Evolutionary conservation across 108 stramenopile genomes (phyloP), one percentile per base, ranked within the genome.

Genomic region (Nitzschia palea): DNA sequence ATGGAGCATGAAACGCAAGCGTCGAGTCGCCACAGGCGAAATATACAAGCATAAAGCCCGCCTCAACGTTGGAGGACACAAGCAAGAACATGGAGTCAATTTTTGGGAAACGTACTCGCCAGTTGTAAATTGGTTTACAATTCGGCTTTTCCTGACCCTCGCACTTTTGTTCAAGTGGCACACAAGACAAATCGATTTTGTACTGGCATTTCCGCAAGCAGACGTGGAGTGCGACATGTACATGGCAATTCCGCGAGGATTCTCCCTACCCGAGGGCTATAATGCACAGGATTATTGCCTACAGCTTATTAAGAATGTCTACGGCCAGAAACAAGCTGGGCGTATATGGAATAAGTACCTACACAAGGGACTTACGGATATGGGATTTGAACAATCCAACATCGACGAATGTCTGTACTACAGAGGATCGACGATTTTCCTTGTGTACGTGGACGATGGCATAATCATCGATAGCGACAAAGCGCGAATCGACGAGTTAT

Each of bases 371-470:
- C 26, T 68, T 25, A 6, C 25, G 4, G 2, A 42, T 0, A 65
- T 70, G 3, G 74, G 69, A 18, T 80, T 80, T 63, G 48, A 15
- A 8, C 73, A 78, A 67, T 70, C 68, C n/a, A n/a, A 43, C 8
- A 45, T 66, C 31, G 82, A 86, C 53, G 70, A 82, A 54, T 81
- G 79, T 40, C 47, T 84, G 0, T 84, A 71, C 65, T 84, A 80
- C 62, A 23, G 51, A 28, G 78, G 77, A 2, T 57, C 27, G 14
- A 54, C 62, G 4, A 70, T 82, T 10, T 82, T 72, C 47, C 57
- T 81, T 2, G 40, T 86, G 0, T 82, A 86, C 58, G 54, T 61
- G 0, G 76, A 86, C 53, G 78, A 81, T 40, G 30, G 64, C 1
- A 67, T 86, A 10, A 32, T 86, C 12, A 33, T 62, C 12, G 75